A percentile compares a stretch with the other conserved stretches of the same genome.
phyloP scores from a whole-genome alignment of 768 basidiomycete genomes.

The Lepiota subincarnata region DNA sequence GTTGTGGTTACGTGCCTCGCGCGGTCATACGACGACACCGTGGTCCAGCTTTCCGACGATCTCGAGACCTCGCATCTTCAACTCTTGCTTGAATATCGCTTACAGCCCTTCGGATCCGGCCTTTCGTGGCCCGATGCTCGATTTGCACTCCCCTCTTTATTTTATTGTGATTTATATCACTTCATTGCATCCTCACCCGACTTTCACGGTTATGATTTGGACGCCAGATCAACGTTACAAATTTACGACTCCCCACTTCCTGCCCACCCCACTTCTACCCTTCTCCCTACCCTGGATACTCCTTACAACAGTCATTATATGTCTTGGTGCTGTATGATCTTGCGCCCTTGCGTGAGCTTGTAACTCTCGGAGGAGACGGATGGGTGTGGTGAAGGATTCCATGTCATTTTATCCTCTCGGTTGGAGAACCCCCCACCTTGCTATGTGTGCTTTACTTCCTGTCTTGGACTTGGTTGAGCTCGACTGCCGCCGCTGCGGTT shows the following conservation, averaged over 20 bases:
- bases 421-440: neutral
- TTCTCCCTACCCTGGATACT: conserved; percentile 7
- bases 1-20: conserved; percentile 78
- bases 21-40: conserved; percentile 75
- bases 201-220: conserved; percentile 21
- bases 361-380: neutral
- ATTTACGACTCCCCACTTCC: conserved; percentile 12
- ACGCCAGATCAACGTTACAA: conserved; percentile 25
- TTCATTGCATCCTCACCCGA: conserved; percentile 25
- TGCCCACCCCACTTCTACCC: conserved; percentile 10
- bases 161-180: conserved; percentile 28
- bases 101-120: conserved; percentile 15
- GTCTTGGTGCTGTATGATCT: conserved; percentile 7
- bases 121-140: conserved; percentile 25
- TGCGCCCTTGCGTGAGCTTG: neutral
- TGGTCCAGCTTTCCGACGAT: conserved; percentile 25
- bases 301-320: neutral
- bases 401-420: neutral
- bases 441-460: neutral
- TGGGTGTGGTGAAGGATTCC: neutral
- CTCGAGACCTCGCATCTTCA: conserved; percentile 24
- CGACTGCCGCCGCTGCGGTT: neutral
- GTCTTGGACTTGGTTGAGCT: neutral
- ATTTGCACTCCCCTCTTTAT: conserved; percentile 24
- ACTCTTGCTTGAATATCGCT: conserved; percentile 13